These are phyloP conservation scores for Podila minutissima DNA, from an alignment of 192 early-diverging fungal genomes.

Conservation along the genomic window DNA sequence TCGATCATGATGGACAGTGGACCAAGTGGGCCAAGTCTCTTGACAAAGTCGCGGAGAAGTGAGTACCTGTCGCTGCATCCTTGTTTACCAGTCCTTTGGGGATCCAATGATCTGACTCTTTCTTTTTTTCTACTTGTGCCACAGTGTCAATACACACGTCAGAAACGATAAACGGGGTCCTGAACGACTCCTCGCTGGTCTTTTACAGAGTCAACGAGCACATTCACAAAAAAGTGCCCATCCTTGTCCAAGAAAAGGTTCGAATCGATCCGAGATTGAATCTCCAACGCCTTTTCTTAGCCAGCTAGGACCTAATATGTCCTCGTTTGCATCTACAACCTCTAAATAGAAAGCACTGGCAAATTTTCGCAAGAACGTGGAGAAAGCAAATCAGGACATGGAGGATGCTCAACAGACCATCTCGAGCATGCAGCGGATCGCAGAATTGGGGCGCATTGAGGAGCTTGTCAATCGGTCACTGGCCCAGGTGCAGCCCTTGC, in stretches of 20 bases:
- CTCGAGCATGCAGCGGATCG: slow-evolving; percentile 28
- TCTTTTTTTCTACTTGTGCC: neutral
- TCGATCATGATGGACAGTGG: slow-evolving; percentile 38
- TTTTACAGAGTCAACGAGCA: slow-evolving; percentile 46
- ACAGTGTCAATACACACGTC: slow-evolving; percentile 37
- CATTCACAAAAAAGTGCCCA: slow-evolving; percentile 41
- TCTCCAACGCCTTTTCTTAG: neutral
- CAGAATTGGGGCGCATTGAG: slow-evolving; percentile 25
- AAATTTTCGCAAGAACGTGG: slow-evolving; percentile 11
- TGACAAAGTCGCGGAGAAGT: slow-evolving; percentile 36
- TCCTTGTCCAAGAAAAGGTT: slow-evolving; percentile 47
- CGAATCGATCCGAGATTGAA: neutral
- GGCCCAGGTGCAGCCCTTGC: neutral
- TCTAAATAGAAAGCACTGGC: slow-evolving; percentile 22
- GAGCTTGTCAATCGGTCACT: slow-evolving; percentile 29
- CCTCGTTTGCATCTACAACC: too few species aligned
- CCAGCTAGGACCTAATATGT: neutral
- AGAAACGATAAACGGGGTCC: slow-evolving; percentile 19
- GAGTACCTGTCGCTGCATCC: neutral
- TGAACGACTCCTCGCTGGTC: slow-evolving; percentile 36
- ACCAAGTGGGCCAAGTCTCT: slow-evolving; percentile 5
- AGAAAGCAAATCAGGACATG: slow-evolving; percentile 42
- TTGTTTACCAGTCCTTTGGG: too few species aligned
- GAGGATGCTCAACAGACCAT: slow-evolving; percentile 46
- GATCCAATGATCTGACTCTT: neutral